phyloP scores from a whole-genome alignment of 768 basidiomycete species.

The Cyathus striatus region DNA sequence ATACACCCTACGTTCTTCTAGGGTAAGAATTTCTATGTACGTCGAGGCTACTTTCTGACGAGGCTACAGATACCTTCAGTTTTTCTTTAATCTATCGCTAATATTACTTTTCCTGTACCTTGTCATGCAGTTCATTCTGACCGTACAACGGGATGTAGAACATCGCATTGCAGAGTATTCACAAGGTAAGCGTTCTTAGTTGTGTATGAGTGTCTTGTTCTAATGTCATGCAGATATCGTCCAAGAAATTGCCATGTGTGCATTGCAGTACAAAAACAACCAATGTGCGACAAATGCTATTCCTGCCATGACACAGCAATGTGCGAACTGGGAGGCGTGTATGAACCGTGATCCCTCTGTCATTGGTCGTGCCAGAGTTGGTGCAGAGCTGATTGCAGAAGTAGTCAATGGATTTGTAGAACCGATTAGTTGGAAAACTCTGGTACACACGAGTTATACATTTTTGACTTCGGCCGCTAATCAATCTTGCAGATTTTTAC shows the following conservation, averaged over 20 bases:
- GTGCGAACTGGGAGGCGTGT: slow-evolving; percentile 87
- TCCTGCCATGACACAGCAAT: slow-evolving; percentile 86
- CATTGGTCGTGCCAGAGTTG: slow-evolving; percentile 83
- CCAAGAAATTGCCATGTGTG: slow-evolving; percentile 88
- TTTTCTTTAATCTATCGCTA: slow-evolving; percentile 88
- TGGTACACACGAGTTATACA: slow-evolving; percentile 43
- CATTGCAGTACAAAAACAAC: slow-evolving; percentile 76
- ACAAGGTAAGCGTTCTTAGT: slow-evolving; percentile 54
- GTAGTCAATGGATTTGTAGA: slow-evolving; percentile 97
- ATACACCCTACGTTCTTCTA: slow-evolving; percentile 76
- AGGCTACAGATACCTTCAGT: slow-evolving; percentile 75
- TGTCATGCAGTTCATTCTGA: slow-evolving; percentile 79
- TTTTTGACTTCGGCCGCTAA: background rate
- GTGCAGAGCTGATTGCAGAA: slow-evolving; percentile 93
- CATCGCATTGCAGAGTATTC: slow-evolving; percentile 85
- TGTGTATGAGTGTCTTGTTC: background rate
- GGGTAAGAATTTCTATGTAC: slow-evolving; percentile 76
- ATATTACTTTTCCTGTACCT: slow-evolving; percentile 83
- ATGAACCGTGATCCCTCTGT: slow-evolving; percentile 93
- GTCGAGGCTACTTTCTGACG: slow-evolving; percentile 44
- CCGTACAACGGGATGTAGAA: slow-evolving; percentile 86
- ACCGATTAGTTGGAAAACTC: slow-evolving; percentile 94
- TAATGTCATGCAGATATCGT: slow-evolving; percentile 91
- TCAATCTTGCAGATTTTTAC: slow-evolving; percentile 56
- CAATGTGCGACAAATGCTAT: slow-evolving; percentile 71